Base-by-base conservation (phyloP, 441 rosid species). In the Geranium incanum region DNA sequence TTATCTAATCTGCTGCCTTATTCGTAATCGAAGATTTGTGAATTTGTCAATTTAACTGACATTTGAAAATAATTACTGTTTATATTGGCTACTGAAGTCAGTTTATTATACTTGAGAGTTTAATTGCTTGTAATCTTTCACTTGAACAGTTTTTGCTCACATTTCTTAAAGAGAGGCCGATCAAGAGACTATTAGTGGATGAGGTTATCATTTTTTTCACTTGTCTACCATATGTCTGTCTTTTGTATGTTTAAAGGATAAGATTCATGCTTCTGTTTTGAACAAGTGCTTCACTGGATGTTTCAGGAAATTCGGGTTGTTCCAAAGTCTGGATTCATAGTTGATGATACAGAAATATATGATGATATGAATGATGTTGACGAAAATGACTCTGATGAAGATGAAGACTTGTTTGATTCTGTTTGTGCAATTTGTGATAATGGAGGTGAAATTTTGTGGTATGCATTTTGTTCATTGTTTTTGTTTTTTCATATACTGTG, bases 391-490 rank as follows among this genome's bases (percentile, higher is more conserved):
- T 82, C 78, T 1, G 68, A 77, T 36, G 88, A 86, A 1, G 92
- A 82, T 0, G 90, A 81, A 28, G 89, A 84, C 0, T 69, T 77
- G 69, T 88, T 83, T 81, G 97, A 90, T 81, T 72, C 89, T 48
- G 95, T 88, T 71, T 95, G 97, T 87, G 85, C 97, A 13, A 74
- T 92, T 67, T 95, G 97, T 78, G 99, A 95, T 76, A 87, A 95
- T 77, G 99, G 99, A 33, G 99, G 99, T 21, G 73, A 79, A 0
- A 76, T 95, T 60, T 15, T 92, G 73, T 89, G 95, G 98, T 93
- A 89, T 67, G 86, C 1, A 5, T 48, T 39, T 70, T 23, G 21
- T n/a, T 75, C 33, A 36, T 66, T 75, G 41, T 66, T 66, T 33
- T 65, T 68, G 39, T 60, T 19, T 68, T 41, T 68, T 2, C 23